Percentiles rank a stretch among this genome's conserved stretches.
Evolutionary conservation across 2,329 filamentous ascomycete species (phyloP).

Genomic region (Ceratocystis ficicola): DNA sequence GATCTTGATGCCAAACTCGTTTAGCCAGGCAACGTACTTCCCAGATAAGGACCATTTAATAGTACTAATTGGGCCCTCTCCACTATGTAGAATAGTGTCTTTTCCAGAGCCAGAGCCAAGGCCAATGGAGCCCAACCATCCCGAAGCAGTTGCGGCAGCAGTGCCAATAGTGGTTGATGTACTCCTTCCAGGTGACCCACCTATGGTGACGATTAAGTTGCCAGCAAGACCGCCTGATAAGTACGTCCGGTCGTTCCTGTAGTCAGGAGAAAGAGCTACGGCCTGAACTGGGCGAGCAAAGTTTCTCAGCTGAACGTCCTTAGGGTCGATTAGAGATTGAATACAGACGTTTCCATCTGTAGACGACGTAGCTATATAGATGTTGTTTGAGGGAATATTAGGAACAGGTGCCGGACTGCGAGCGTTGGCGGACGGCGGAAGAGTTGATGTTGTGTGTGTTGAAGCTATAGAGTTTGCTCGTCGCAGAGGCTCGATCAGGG

Average conservation of each 20-base stretch:
- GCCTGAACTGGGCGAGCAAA: conserved; percentile 88
- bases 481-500: conserved; percentile 23
- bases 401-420: conserved; percentile 48
- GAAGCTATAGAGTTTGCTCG: conserved; percentile 26
- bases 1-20: conserved; percentile 94
- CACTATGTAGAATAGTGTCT: conserved; percentile 78
- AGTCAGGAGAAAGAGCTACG: conserved; percentile 89
- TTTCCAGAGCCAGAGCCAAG: conserved; percentile 58
- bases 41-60: conserved; percentile 94
- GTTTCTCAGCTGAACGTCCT: conserved; percentile 83
- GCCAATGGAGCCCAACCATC: conserved; percentile 84
- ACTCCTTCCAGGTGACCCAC: conserved; percentile 65
- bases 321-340: conserved; percentile 71
- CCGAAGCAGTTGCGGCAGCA: conserved; percentile 70
- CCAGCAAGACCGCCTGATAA: conserved; percentile 83
- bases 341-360: conserved; percentile 94
- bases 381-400: conserved; percentile 72
- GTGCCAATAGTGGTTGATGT: conserved; percentile 78
- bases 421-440: conserved; percentile 33
- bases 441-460: conserved; percentile 37
- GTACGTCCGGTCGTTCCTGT: conserved; percentile 77
- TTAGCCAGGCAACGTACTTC: conserved; percentile 88
- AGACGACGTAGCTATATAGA: conserved; percentile 85
- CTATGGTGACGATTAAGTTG: conserved; percentile 72
- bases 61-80: conserved; percentile 78